Base-by-base conservation (phyloP, 768 basidiomycete genomes). In the Lentinula boryana region DNA sequence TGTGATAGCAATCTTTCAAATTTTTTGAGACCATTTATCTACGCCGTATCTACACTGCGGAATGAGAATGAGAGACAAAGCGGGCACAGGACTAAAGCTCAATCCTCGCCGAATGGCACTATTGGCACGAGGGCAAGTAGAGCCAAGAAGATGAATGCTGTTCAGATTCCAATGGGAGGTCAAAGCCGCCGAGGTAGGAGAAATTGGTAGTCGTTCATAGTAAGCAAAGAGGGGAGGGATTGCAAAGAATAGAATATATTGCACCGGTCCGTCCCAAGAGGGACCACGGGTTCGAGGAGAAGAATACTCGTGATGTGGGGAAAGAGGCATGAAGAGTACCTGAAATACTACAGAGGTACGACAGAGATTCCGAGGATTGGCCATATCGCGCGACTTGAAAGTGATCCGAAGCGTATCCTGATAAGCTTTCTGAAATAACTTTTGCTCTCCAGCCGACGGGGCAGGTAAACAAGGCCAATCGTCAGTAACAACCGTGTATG, bases 341-440 rank as follows among this genome's bases (percentile, higher is more conserved):
- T 54, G 33, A 23, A n/a, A 38, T 38, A 15, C 35, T 41, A 15
- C 23, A 57, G 41, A 57, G 43, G 18, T 10, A 40, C 6, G 21
- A 57, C 12, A 57, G n/a, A 44, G 38, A 46, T 44, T 58, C 57
- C 57, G 57, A 58, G 49, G 57, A 58, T 58, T 58, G 57, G 46
- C 57, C 57, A 49, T 31, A 21, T 38, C 44, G 41, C 38, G 16
- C 53, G 46, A 48, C 21, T 48, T 48, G 8, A 5, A 21, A 21
- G 53, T 38, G 53, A 54, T 54, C 53, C 35, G 53, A 54, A 54
- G 53, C 33, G 12, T 33, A 40, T 54, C 18, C 56, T 32, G 38
- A 41, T 48, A 48, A 48, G 46, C 9, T 48, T 48, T 48, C 46
- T 48, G 46, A 48, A 27, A 48, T 48, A 48, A 48, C 18, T 48